Evolutionary conservation across 2,329 filamentous ascomycete species (phyloP).

Genomic region (Trichoderma guizhouense): DNA sequence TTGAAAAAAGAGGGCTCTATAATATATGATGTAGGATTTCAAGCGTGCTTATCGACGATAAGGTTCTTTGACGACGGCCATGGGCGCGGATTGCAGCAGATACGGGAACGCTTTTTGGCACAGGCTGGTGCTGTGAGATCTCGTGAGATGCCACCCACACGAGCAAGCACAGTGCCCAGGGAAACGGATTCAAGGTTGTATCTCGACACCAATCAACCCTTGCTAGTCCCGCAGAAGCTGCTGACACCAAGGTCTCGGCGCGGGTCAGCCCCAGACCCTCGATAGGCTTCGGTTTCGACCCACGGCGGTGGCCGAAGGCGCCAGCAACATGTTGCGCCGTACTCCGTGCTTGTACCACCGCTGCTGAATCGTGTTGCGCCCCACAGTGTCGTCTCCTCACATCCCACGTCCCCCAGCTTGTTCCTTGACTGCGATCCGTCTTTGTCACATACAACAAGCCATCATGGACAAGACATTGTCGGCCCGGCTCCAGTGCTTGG

Average conservation of each 20-base stretch:
- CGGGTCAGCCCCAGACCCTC: slow-evolving; percentile 19
- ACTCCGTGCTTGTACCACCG: slow-evolving; percentile 4
- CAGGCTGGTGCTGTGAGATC: neutral
- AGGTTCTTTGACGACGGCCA: slow-evolving; percentile 4
- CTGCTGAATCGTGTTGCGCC: slow-evolving; percentile 17
- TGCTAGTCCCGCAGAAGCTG: slow-evolving; percentile 18
- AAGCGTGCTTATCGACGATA: slow-evolving; percentile 12
- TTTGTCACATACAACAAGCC: neutral
- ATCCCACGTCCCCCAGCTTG: slow-evolving; percentile 8
- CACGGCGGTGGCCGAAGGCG: slow-evolving; percentile 20
- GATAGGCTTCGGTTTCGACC: slow-evolving; percentile 10
- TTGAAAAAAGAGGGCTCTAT: neutral
- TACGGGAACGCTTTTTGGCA: neutral
- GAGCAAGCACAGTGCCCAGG: slow-evolving; percentile 14
- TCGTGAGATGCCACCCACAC: slow-evolving; percentile 10
- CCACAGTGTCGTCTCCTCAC: slow-evolving; percentile 15
- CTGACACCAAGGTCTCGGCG: slow-evolving; percentile 14
- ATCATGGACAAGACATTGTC: slow-evolving; percentile 9
- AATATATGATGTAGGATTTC: neutral
- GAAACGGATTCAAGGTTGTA: slow-evolving; percentile 9
- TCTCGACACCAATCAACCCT: slow-evolving; percentile 9
- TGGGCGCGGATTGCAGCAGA: neutral
- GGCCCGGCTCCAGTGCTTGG: slow-evolving; percentile 14
- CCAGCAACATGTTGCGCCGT: slow-evolving; percentile 16
- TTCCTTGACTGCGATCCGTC: neutral